Conservation (phyloP, 1,139 yeast genomes). For the Lodderomyces pseudojiufengensis region DNA sequence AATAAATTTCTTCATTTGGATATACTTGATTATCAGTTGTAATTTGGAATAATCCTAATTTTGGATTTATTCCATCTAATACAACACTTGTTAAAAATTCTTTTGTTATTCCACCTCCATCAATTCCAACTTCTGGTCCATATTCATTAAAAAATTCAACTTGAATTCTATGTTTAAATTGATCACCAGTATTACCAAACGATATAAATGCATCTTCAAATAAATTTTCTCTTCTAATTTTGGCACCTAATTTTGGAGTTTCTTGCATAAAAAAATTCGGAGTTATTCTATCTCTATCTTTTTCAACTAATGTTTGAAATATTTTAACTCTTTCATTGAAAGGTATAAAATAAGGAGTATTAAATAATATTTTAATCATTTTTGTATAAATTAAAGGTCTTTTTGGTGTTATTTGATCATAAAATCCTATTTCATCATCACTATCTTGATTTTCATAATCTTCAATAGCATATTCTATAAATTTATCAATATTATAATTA, state of each 20-base stretch:
- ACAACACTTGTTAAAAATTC: constrained; percentile 79
- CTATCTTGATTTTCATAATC: constrained; percentile 28
- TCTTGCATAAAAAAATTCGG: constrained; percentile 14
- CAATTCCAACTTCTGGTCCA: constrained; percentile 81
- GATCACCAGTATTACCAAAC: constrained; percentile 40
- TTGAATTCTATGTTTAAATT: constrained; percentile 56
- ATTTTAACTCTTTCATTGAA: constrained; percentile 71
- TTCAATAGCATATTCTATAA: constrained; percentile 35
- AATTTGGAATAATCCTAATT: constrained; percentile 43
- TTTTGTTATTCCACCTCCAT: constrained; percentile 95
- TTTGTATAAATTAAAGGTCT: too few relatives aligned
- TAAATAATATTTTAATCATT: too few relatives aligned
- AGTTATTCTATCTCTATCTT: constrained; percentile 34
- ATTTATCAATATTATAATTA: constrained; percentile 25
- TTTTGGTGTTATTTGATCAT: too few relatives aligned
- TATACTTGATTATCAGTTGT: constrained; percentile 60
- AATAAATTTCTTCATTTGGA: constrained; percentile 64
- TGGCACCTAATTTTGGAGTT: constrained; percentile 35
- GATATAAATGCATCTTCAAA: constrained; percentile 71
- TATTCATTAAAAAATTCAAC: constrained; percentile 69
- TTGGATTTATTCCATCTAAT: constrained; percentile 58
- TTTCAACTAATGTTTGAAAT: constrained; percentile 60
- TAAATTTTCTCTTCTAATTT: constrained; percentile 63
- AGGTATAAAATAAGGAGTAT: constrained; percentile 75
- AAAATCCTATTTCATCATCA: constrained; percentile 13